Conservation (phyloP, 306 rosid species). For the Erythrophleum fordii region DNA sequence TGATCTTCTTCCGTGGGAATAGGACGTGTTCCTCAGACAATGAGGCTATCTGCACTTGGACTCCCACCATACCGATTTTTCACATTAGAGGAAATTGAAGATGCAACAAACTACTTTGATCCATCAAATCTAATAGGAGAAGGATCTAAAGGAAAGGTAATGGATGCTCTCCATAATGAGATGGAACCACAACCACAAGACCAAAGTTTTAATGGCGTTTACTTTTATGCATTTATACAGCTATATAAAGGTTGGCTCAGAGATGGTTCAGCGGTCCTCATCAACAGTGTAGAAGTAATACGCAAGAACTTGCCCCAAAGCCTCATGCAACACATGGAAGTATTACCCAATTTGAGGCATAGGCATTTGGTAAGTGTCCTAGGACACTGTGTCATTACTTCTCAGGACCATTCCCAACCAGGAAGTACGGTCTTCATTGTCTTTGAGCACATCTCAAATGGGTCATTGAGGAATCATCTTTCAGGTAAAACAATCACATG, state of each 20-base stretch:
- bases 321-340: constrained; percentile 55
- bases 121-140: constrained; percentile 56
- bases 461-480: constrained; percentile 63
- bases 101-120: constrained; percentile 74
- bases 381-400: constrained; percentile 67
- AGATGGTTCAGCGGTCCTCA: constrained; percentile 67
- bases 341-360: constrained; percentile 71
- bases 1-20: constrained; percentile 9
- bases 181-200: constrained; percentile 21
- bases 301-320: constrained; percentile 56
- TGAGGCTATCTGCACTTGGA: constrained; percentile 58
- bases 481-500: constrained; percentile 53
- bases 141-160: constrained; percentile 75
- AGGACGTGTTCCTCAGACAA: constrained; percentile 64
- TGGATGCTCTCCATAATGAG: neutral
- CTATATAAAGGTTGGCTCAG: constrained; percentile 69
- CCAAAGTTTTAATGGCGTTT: constrained; percentile 14
- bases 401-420: constrained; percentile 62
- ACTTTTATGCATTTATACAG: constrained; percentile 48
- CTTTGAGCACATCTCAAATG: constrained; percentile 63
- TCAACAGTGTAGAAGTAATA: constrained; percentile 59
- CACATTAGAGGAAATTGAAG: constrained; percentile 83
- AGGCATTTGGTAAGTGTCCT: constrained; percentile 82
- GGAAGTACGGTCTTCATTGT: constrained; percentile 61
- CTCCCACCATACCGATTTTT: constrained; percentile 66